Evolutionary conservation across 2,329 filamentous ascomycete genomes (phyloP).

Genomic region (Ascochyta viciae-villosae): DNA sequence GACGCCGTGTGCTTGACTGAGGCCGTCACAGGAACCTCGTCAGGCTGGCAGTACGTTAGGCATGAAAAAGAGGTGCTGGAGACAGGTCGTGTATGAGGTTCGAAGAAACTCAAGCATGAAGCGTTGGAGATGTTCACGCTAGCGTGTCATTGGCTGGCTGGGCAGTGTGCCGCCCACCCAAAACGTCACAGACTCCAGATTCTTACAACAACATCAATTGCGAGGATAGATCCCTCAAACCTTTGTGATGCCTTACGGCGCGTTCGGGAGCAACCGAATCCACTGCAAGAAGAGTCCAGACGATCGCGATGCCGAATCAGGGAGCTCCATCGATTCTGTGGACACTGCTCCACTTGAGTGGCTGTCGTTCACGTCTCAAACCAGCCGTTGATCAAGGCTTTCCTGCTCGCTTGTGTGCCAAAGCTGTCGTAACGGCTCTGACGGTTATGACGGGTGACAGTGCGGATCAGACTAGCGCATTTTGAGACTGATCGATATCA

Average conservation of each 20-base stretch:
- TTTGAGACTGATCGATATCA: constrained; percentile 14
- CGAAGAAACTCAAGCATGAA: constrained; percentile 34
- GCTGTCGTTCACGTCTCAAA: constrained; percentile 18
- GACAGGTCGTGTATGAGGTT: constrained; percentile 46
- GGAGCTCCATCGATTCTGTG: constrained; percentile 16
- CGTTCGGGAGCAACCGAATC: constrained; percentile 33
- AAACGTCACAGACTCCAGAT: constrained; percentile 22
- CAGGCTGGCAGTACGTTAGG: constrained; percentile 35
- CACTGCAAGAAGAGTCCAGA: constrained; percentile 33
- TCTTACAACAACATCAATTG: constrained; percentile 31
- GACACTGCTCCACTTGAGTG: constrained; percentile 18
- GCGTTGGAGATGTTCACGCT: constrained; percentile 33
- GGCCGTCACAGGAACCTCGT: constrained; percentile 35
- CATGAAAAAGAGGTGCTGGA: constrained; percentile 43
- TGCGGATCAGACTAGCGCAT: constrained; percentile 21
- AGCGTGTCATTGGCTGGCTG: constrained; percentile 21
- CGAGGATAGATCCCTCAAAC: constrained; percentile 40
- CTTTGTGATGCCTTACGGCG: constrained; percentile 42
- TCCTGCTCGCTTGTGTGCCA: constrained; percentile 20
- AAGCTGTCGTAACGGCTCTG: constrained; percentile 17
- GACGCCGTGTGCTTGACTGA: constrained; percentile 35
- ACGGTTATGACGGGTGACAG: constrained; percentile 30
- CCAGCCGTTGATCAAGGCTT: constrained; percentile 7
- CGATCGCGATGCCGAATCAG: constrained; percentile 23
- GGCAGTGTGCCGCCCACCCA: constrained; percentile 22